These are phyloP conservation scores for maize (Zea mays) DNA, from an alignment of 176 grass and related monocot species.

Conservation along the genomic window DNA sequence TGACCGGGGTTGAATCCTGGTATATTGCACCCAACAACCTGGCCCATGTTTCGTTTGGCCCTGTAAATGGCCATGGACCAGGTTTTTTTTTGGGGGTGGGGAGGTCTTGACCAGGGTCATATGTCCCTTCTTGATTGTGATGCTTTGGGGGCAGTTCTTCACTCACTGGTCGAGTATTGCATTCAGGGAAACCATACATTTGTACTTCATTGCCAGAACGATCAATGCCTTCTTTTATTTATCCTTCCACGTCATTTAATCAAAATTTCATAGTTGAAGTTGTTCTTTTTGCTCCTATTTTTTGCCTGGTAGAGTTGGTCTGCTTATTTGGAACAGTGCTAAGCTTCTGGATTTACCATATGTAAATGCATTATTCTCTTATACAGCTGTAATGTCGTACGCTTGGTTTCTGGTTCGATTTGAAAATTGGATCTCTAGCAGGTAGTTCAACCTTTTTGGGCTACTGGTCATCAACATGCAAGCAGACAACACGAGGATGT, in stretches of 20 bases:
- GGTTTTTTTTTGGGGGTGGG: background rate
- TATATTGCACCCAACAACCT: background rate
- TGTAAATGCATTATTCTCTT: background rate
- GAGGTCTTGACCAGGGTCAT: background rate
- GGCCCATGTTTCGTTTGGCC: background rate
- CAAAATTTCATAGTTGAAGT: slow-evolving; percentile 16
- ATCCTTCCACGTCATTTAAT: background rate
- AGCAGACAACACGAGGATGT: slow-evolving; percentile 20
- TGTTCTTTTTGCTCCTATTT: slow-evolving; percentile 18
- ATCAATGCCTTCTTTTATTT: background rate
- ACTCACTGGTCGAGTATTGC: background rate
- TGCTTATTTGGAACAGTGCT: background rate
- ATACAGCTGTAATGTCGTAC: background rate
- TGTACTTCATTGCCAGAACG: slow-evolving; percentile 1
- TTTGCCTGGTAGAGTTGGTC: background rate
- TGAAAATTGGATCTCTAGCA: slow-evolving; percentile 24
- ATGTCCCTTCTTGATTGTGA: background rate
- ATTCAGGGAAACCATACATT: background rate
- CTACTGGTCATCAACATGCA: slow-evolving; percentile 29
- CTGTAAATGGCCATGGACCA: background rate
- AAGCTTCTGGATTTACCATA: slow-evolving; percentile 11
- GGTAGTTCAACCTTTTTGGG: slow-evolving; percentile 39
- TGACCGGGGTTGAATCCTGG: background rate
- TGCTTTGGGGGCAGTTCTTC: background rate
- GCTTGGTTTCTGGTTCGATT: background rate